Evolutionary conservation across 2,329 filamentous ascomycete genomes (phyloP).

Genomic region (Raffaelea albimanens): DNA sequence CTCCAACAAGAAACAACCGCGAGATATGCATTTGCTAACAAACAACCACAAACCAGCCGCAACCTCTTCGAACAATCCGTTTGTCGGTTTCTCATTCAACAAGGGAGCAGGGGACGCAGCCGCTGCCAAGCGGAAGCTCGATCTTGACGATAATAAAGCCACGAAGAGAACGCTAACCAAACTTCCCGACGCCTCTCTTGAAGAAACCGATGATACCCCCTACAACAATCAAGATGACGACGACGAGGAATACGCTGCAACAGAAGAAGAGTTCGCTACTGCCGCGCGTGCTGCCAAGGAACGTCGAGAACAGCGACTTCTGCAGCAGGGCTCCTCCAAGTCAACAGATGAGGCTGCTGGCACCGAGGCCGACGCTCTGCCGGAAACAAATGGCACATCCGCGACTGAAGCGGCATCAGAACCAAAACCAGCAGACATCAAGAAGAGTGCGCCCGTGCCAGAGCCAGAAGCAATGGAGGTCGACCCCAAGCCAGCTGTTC

Average conservation of each 20-base stretch:
- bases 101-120: slow-evolving; percentile 54
- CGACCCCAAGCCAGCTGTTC: background rate
- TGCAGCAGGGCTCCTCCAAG: slow-evolving; percentile 37
- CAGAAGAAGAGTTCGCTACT: slow-evolving; percentile 79
- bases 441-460: background rate
- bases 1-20: background rate
- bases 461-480: background rate
- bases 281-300: slow-evolving; percentile 79
- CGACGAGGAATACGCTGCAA: slow-evolving; percentile 66
- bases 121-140: slow-evolving; percentile 61
- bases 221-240: slow-evolving; percentile 56
- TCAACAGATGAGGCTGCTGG: slow-evolving; percentile 30
- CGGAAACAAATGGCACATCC: too few relatives aligned
- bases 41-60: background rate
- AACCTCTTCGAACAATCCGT: slow-evolving; percentile 38
- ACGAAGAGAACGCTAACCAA: slow-evolving; percentile 84
- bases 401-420: background rate
- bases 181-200: slow-evolving; percentile 67
- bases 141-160: slow-evolving; percentile 82
- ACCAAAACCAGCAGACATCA: background rate
- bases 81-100: slow-evolving; percentile 72
- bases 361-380: background rate
- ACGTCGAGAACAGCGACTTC: slow-evolving; percentile 61
- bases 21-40: slow-evolving; percentile 15
- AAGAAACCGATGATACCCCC: slow-evolving; percentile 49